Conservation (phyloP, 805 yeast genomes). For the Saturnispora hagleri region DNA sequence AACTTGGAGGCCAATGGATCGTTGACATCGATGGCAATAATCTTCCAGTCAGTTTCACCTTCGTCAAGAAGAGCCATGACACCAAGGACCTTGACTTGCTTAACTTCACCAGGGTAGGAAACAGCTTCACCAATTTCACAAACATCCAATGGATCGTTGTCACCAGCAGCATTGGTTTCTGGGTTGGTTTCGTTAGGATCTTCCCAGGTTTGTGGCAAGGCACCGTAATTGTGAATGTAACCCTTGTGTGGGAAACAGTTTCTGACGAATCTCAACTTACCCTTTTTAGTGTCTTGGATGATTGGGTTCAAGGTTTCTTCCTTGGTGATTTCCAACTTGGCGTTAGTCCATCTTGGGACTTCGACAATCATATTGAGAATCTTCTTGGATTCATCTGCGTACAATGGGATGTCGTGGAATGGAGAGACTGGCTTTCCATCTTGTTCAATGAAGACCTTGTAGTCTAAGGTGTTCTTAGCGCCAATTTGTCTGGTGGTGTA, state of each 20-base stretch:
- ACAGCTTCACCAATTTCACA: conserved; percentile 71
- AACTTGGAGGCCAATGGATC: conserved; percentile 87
- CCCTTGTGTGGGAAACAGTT: conserved; percentile 99
- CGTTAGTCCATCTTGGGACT: conserved; percentile 98
- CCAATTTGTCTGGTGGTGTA: conserved; percentile 91
- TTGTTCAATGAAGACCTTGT: conserved; percentile 83
- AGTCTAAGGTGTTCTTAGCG: conserved; percentile 90
- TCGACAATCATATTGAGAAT: conserved; percentile 77
- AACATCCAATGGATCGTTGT: conserved; percentile 80
- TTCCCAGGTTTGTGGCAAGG: conserved; percentile 93
- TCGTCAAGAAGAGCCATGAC: conserved; percentile 91
- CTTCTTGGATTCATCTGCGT: conserved; percentile 88
- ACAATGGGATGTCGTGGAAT: conserved; percentile 89
- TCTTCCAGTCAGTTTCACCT: conserved; percentile 88
- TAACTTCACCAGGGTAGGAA: conserved; percentile 61
- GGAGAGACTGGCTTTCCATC: conserved; percentile 93
- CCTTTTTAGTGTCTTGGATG: conserved; percentile 95
- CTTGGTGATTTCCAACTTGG: conserved; percentile 90
- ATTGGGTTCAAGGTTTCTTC: conserved; percentile 84
- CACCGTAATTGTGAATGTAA: conserved; percentile 97
- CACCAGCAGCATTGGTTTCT: conserved; percentile 66
- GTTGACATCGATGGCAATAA: conserved; percentile 76
- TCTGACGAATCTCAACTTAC: conserved; percentile 89
- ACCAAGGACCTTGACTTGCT: conserved; percentile 87
- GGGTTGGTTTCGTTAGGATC: conserved; percentile 56